Evolutionary conservation across 768 basidiomycete genomes (phyloP).

Genomic region (Podaxis mareebaensis): DNA sequence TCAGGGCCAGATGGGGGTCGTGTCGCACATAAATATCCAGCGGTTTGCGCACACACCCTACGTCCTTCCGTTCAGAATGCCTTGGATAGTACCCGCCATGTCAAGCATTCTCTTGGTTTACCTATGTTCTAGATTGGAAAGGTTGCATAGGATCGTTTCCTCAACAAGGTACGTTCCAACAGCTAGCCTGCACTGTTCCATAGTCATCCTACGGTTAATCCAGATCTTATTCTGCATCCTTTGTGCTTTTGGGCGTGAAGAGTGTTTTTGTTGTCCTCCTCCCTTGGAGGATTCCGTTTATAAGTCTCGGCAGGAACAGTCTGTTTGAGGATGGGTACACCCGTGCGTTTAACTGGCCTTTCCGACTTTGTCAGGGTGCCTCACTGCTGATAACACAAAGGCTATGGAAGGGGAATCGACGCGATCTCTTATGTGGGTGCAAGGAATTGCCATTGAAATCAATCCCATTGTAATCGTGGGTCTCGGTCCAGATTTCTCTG

Average conservation of each 20-base stretch:
- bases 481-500: conserved; percentile 1
- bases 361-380: not conserved
- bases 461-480: not conserved
- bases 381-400: not conserved
- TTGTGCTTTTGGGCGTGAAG: not conserved
- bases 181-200: not conserved
- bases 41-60: not conserved
- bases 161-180: not conserved
- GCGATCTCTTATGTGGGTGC: not conserved
- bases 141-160: not conserved
- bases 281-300: not conserved
- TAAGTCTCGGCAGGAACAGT: not conserved
- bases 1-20: not conserved
- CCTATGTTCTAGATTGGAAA: not conserved
- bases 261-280: not conserved
- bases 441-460: not conserved
- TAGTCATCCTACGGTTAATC: not conserved
- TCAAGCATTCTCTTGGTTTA: not conserved
- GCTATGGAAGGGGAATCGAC: not conserved
- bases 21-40: not conserved
- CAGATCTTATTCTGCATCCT: not conserved
- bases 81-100: not conserved
- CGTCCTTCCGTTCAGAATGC: not conserved
- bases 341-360: not conserved
- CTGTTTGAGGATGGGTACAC: not conserved